Evolutionary conservation across 2,329 filamentous ascomycete species (phyloP).

Genomic region (Xylaria polymorpha): DNA sequence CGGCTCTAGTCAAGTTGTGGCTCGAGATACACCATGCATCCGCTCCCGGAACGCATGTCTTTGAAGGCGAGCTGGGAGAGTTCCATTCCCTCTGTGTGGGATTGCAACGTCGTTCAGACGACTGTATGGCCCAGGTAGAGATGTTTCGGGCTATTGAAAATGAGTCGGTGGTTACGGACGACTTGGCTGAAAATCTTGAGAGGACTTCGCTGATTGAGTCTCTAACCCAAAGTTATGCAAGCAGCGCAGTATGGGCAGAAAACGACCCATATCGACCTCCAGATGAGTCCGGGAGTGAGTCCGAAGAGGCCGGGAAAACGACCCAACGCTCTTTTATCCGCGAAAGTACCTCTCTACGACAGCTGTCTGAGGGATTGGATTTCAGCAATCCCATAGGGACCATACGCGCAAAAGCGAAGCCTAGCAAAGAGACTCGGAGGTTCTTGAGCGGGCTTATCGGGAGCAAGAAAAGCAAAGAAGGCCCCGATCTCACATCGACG

Average conservation of each 20-base stretch:
- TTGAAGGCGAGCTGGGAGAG: constrained; percentile 64
- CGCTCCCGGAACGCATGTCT: constrained; percentile 51
- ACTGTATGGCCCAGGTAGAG: constrained; percentile 64
- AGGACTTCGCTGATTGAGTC: constrained; percentile 55
- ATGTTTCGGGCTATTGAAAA: constrained; percentile 56
- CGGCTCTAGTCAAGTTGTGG: constrained; percentile 85
- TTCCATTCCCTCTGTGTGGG: constrained; percentile 65
- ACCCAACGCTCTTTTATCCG: constrained; percentile 42
- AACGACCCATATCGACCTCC: constrained; percentile 54
- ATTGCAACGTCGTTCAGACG: constrained; percentile 63
- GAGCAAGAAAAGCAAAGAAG: constrained; percentile 47
- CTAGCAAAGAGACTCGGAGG: constrained; percentile 54
- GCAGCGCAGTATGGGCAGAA: constrained; percentile 52
- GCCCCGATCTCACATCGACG: constrained; percentile 35
- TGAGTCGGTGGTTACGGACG: constrained; percentile 49
- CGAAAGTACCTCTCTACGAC: constrained; percentile 44
- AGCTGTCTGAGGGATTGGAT: constrained; percentile 51
- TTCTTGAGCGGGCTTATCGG: constrained; percentile 59
- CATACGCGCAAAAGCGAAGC: constrained; percentile 52
- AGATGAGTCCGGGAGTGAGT: constrained; percentile 65
- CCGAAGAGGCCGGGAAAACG: constrained; percentile 47
- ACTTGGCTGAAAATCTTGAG: constrained; percentile 62
- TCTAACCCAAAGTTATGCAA: constrained; percentile 53
- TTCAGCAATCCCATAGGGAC: constrained; percentile 49
- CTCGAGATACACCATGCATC: constrained; percentile 64